Evolutionary conservation across 2,329 filamentous ascomycete genomes (phyloP).

Genomic region (Aspergillus amoenus): DNA sequence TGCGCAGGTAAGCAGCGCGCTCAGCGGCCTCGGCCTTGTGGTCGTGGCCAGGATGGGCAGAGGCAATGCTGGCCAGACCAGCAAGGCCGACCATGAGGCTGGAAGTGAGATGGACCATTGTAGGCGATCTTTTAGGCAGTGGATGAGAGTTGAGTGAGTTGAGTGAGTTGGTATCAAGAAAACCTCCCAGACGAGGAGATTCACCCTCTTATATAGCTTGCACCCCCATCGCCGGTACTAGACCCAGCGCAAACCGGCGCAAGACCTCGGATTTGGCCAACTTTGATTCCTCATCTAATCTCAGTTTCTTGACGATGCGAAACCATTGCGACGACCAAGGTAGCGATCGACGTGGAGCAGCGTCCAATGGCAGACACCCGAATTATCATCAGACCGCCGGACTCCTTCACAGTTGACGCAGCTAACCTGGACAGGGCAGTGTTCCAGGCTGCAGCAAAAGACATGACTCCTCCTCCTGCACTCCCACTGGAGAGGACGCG

Average conservation of each 20-base stretch:
- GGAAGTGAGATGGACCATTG: not conserved
- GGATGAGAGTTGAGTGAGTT: not conserved
- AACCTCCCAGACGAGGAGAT: not conserved
- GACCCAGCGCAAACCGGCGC: too few relatives aligned
- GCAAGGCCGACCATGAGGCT: not conserved
- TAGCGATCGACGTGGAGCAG: not conserved
- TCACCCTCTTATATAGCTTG: not conserved
- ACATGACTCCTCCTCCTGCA: too few relatives aligned
- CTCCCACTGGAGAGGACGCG: too few relatives aligned
- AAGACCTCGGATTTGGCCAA: too few relatives aligned
- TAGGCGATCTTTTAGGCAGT: not conserved
- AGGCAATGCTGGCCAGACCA: not conserved
- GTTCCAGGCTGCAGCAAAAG: too few relatives aligned
- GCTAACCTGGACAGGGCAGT: too few relatives aligned
- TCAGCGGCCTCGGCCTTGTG: conserved; percentile 7
- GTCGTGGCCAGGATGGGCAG: conserved; percentile 10
- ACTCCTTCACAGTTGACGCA: too few relatives aligned
- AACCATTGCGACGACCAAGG: not conserved
- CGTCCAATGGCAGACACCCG: not conserved
- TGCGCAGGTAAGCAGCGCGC: not conserved
- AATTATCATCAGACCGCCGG: not conserved
- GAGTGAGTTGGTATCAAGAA: not conserved
- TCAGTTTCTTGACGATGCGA: too few relatives aligned
- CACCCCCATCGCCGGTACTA: too few relatives aligned
- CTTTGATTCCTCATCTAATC: too few relatives aligned